phyloP scores from a whole-genome alignment of 257 asterid species.

The Dorcoceras hygrometricum region DNA sequence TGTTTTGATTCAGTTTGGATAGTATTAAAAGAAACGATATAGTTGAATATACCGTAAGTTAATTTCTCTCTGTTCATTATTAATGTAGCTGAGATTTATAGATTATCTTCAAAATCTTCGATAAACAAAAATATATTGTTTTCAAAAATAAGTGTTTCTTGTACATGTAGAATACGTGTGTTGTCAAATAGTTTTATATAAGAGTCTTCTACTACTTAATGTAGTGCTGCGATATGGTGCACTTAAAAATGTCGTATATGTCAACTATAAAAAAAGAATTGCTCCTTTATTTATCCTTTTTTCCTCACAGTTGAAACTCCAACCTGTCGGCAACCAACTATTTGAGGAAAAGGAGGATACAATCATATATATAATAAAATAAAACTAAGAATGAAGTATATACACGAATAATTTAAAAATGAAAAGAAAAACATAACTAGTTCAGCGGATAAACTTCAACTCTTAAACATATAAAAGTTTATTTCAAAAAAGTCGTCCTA shows the following conservation, averaged over 20 bases:
- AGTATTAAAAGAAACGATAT: too few relatives aligned
- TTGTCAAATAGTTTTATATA: background rate
- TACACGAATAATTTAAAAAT: background rate
- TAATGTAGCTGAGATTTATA: too few relatives aligned
- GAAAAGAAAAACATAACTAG: background rate
- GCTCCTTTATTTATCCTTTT: too few relatives aligned
- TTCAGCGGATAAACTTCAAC: background rate
- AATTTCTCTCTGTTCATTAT: background rate
- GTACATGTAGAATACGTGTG: background rate
- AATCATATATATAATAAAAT: too few relatives aligned
- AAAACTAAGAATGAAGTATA: background rate
- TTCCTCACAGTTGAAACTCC: background rate
- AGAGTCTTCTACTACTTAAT: background rate
- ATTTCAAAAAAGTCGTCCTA: background rate
- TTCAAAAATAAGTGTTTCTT: too few relatives aligned
- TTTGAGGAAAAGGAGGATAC: background rate
- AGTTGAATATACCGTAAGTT: background rate
- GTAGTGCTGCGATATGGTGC: background rate
- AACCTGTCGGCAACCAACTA: background rate
- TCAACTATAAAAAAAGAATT: too few relatives aligned
- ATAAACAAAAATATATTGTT: too few relatives aligned
- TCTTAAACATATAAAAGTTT: too few relatives aligned
- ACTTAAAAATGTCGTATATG: background rate
- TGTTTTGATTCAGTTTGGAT: too few relatives aligned
- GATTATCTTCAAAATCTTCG: too few relatives aligned